phyloP scores from a whole-genome alignment of 139 green algal genomes.

The Dunaliella sp. region DNA sequence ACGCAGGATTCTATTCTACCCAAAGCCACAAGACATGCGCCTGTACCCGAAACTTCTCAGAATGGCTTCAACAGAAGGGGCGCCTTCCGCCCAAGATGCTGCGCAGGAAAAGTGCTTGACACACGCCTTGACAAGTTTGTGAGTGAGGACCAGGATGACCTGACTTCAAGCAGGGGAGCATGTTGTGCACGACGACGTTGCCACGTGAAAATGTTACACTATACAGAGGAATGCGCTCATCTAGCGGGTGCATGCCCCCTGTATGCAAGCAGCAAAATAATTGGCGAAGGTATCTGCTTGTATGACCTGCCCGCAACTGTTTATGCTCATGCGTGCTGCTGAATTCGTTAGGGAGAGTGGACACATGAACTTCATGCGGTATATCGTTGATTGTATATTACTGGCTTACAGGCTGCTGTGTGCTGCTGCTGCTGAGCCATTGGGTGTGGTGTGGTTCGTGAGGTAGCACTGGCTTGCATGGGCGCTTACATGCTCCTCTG shows the following conservation, averaged over 20 bases:
- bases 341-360: too few relatives aligned
- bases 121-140: background rate
- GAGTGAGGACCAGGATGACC: background rate
- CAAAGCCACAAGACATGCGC: background rate
- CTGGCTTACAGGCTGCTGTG: too few relatives aligned
- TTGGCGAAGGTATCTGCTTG: background rate
- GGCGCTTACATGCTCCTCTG: too few relatives aligned
- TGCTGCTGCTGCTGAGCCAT: too few relatives aligned
- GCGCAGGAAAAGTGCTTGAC: background rate
- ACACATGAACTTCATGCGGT: too few relatives aligned
- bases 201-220: too few relatives aligned
- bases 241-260: background rate
- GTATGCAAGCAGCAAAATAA: background rate
- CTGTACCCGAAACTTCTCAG: background rate
- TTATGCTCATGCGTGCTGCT: too few relatives aligned
- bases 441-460: too few relatives aligned
- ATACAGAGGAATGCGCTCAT: too few relatives aligned
- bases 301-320: background rate
- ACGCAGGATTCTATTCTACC: background rate
- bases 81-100: background rate
- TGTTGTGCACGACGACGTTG: too few relatives aligned
- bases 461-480: too few relatives aligned
- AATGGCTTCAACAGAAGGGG: background rate
- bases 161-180: background rate
- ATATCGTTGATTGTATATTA: too few relatives aligned